Evolutionary conservation across 345 rosid genomes (phyloP), one percentile per base, ranked within the genome.

Genomic region (Orychophragmus violaceus): DNA sequence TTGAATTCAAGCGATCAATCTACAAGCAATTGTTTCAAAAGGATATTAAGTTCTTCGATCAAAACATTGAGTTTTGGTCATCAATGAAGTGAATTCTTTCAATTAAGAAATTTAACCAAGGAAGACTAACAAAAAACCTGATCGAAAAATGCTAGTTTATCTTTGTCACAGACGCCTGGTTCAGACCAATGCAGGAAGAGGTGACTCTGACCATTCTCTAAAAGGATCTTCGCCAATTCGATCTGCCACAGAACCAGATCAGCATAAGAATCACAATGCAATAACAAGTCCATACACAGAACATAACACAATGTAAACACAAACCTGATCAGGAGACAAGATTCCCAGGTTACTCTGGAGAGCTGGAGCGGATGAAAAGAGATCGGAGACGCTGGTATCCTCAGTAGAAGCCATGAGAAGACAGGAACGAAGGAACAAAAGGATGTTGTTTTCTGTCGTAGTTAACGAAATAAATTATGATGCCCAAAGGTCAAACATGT

Each of bases 151-250:
- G 74, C 79, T 44, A 72, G 78, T 81, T 93, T 93, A 48, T 82
- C 80, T 14, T 74, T 69, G 41, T 88, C 97, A 45, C 79, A 85
- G 27, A 81, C 82, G 13, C 98, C 95, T 5, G 84, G 88, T 45
- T 74, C 86, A 10, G 92, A 63, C 98, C 98, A 93, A 48, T 86
- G 81, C 70, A 69, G 62, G 67, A 93, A 90, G 73, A 90, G 66
- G 71, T 85, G 92, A 66, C 42, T 69, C 89, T 93, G 98, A 24
- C 84, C 89, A 79, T 78, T 79, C 69, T 85, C 88, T 44, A 84
- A 46, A 61, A 93, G 48, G 76, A 83, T 75, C 82, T 84, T 84
- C 9, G 95, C 96, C 83, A 93, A 70, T 71, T 83, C 87, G 66
- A 87, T 64, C 98, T 93, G 78, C 59, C 67, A 70, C 27, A 37